Base-by-base conservation (phyloP, 2,329 filamentous ascomycete species). In the Phyllachora maydis region DNA sequence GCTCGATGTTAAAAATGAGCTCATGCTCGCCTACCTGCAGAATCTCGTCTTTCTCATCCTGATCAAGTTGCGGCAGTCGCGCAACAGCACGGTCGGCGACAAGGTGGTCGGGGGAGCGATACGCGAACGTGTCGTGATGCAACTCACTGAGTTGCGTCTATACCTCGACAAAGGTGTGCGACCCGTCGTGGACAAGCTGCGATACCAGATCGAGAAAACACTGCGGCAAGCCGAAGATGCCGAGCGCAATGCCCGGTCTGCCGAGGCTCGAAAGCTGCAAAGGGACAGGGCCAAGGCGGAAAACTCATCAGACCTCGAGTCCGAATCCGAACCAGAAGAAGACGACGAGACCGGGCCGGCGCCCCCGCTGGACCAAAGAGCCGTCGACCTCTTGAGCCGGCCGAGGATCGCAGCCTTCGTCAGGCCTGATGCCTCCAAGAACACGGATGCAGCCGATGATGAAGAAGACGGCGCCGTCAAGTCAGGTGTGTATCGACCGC, bases 171-270 rank as follows among this genome's bases (percentile, higher is more conserved):
- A 82, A 42, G 90, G 88, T 33, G 77, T 92, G 4, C 69, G 78
- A 10, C 88, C 88, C 0, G 52, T 95, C 10, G 90, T 98, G 49
- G 74, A 75, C 34, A 77, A 83, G 37, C 52, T 98, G 30, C 85
- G 82, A 34, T 98, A 93, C 49, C 83, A 93, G 43, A 81, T 98
- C 38, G 85, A 95, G 47, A 88, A 91, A 42, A 82, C 93, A 14
- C 59, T 98, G 11, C 75, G 81, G 32, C 78, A 81, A 0, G 82
- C 82, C 17, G 77, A 91, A 30, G 73, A 85, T 35, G 61, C 66
- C 4, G 62, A 71, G 31, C 54, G 63, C 16, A 43, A 40, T 4
- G 43, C 47, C 5, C 41, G 47, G 22, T 47, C 38, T 23, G 50
- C 38, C 4, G 39, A 43, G 23, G 40, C 37, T 2, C 36, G 42